Base-by-base conservation (phyloP, 2,329 filamentous ascomycete species). In the Cercospora beticola region DNA sequence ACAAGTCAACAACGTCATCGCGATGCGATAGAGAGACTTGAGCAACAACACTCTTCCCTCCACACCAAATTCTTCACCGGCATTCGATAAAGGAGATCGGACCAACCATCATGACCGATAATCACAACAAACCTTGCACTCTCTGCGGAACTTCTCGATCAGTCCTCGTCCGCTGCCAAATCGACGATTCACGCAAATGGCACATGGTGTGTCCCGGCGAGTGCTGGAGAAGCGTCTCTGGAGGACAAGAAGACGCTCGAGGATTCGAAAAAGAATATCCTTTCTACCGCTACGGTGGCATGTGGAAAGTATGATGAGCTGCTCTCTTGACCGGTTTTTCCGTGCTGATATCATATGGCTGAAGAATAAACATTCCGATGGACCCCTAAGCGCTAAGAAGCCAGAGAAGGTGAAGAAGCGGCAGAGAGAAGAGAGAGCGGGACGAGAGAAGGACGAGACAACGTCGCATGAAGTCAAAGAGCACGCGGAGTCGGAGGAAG, bases 111-210 rank as follows among this genome's bases (percentile, higher is more conserved):
- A 59, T 65, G 43, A 21, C 43, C 67, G 43, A 61, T 14, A 68
- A 31, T 64, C 70, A 77, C 67, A 67, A 76, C 70, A 83, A 83
- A 71, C 71, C 77, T 8, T 83, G 82, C 72, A 80, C 81, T 3
- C 72, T 83, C 14, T 83, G 82, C 72, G 68, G 73, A 16, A 79
- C 72, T 0, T 75, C 77, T 1, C 77, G 79, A 9, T 74, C 78
- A 52, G 76, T 83, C 2, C 78, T 83, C 0, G 77, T 84, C 2
- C 80, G 81, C 59, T 83, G 82, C 72, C 81, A 82, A 68, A 80
- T 81, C 65, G 81, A 83, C 71, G 72, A 75, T 0, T 78, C 77
- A 1, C 70, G 66, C 4, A 77, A 73, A 67, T 83, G 82, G 82
- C 77, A 83, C 70, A 81, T 83, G 63, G 77, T 84, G 8, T 83